Percentiles rank a stretch among this genome's conserved stretches.
Evolutionary conservation across 306 rosid genomes (phyloP).

Genomic region (Glycyrrhiza uralensis): DNA sequence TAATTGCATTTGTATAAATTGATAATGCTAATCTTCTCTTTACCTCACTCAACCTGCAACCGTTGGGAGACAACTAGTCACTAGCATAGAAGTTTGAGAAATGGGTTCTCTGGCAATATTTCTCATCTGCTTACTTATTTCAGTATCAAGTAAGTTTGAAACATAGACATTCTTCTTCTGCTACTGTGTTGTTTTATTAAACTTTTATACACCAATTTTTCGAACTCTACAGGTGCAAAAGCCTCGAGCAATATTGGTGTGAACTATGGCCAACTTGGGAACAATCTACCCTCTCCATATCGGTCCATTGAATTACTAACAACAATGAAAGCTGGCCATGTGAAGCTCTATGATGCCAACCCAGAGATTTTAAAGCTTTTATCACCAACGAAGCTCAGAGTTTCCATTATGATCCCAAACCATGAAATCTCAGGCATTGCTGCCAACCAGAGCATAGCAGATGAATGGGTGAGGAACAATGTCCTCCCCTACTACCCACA

Average conservation of each 20-base stretch:
- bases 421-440: constrained; percentile 57
- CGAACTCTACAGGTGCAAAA: constrained; percentile 42
- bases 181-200: background rate
- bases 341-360: constrained; percentile 74
- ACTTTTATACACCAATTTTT: background rate
- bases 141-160: constrained; percentile 45
- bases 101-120: constrained; percentile 41
- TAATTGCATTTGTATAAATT: constrained; percentile 20
- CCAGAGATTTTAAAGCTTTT: constrained; percentile 52
- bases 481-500: constrained; percentile 56
- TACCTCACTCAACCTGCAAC: background rate
- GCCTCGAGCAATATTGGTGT: constrained; percentile 57
- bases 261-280: constrained; percentile 74
- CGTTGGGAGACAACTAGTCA: background rate
- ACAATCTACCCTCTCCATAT: constrained; percentile 64
- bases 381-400: constrained; percentile 53
- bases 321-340: constrained; percentile 47
- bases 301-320: constrained; percentile 47
- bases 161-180: background rate
- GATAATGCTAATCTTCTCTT: background rate
- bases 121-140: constrained; percentile 35
- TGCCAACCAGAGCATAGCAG: constrained; percentile 50
- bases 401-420: constrained; percentile 77
- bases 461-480: constrained; percentile 66
- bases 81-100: background rate